A percentile compares a stretch with the other conserved stretches of the same genome.
Evolutionary conservation across 2,329 filamentous ascomycete species (phyloP).

Genomic region (Exophiala spinifera): DNA sequence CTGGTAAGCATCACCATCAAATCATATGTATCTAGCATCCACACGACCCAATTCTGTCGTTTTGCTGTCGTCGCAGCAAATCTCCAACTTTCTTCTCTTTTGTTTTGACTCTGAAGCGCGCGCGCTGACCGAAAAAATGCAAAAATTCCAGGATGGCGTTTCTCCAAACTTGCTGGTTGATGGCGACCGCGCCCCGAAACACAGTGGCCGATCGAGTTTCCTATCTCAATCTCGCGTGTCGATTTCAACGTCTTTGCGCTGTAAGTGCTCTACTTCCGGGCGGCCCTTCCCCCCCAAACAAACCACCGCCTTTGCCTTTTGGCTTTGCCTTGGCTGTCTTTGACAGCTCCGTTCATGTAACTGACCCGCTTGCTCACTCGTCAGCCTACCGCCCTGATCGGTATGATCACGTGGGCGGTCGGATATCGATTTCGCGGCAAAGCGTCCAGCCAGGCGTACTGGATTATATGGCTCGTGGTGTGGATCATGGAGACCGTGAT

Average conservation of each 20-base stretch:
- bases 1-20: slow-evolving; percentile 12
- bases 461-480: slow-evolving; percentile 22
- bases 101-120: not conserved
- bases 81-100: too few species aligned
- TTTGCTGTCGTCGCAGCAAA: too few species aligned
- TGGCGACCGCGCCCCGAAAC: slow-evolving; percentile 16
- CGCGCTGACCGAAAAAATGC: not conserved
- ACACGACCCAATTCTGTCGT: not conserved
- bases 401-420: slow-evolving; percentile 23
- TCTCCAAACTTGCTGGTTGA: slow-evolving; percentile 21
- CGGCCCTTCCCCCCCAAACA: too few species aligned
- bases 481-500: slow-evolving; percentile 18
- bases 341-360: too few species aligned
- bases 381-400: slow-evolving; percentile 19
- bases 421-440: slow-evolving; percentile 19
- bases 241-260: slow-evolving; percentile 19
- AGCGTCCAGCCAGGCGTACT: slow-evolving; percentile 20
- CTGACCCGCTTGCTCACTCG: too few species aligned
- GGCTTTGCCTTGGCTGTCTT: too few species aligned
- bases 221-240: slow-evolving; percentile 22
- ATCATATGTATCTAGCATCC: too few species aligned
- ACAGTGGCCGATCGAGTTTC: slow-evolving; percentile 15
- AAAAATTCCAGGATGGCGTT: slow-evolving; percentile 19
- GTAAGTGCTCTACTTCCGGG: slow-evolving; percentile 4
- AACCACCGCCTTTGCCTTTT: not conserved